A percentile compares a stretch with the other conserved stretches of the same genome.
phyloP scores from a whole-genome alignment of 1,284 basidiomycete species.

The Sanghuangporus sanghuang region DNA sequence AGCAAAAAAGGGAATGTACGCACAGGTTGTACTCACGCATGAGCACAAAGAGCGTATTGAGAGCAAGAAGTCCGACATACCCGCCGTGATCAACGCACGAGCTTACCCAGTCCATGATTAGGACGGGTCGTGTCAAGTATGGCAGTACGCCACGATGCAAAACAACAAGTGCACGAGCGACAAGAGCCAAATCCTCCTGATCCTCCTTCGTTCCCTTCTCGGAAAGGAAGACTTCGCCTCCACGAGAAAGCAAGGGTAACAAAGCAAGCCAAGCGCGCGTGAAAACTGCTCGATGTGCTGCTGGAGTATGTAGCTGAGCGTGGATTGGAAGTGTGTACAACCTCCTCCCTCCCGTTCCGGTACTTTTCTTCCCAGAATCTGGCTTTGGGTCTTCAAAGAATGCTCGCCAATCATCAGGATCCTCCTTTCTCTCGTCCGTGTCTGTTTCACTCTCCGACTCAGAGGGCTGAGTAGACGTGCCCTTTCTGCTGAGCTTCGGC shows the following conservation, averaged over 20 bases:
- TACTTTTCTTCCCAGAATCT: slow-evolving; percentile 27
- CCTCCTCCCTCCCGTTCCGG: slow-evolving; percentile 37
- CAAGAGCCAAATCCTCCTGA: slow-evolving; percentile 36
- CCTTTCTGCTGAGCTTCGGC: slow-evolving; percentile 46
- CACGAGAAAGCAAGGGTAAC: slow-evolving; percentile 51
- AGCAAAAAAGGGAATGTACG: slow-evolving; percentile 27
- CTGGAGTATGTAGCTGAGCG: slow-evolving; percentile 67
- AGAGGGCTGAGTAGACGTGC: slow-evolving; percentile 28
- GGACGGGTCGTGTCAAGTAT: slow-evolving; percentile 71
- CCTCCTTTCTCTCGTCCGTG: slow-evolving; percentile 39
- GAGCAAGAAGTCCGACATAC: slow-evolving; percentile 1
- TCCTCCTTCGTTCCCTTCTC: neutral
- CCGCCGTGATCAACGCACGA: slow-evolving; percentile 77
- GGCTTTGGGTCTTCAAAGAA: slow-evolving; percentile 64
- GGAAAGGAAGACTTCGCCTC: neutral
- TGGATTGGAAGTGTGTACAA: slow-evolving; percentile 64
- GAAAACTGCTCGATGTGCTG: slow-evolving; percentile 75
- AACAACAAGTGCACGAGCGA: slow-evolving; percentile 66
- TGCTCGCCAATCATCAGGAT: slow-evolving; percentile 58
- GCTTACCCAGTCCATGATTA: slow-evolving; percentile 94
- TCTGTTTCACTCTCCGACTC: slow-evolving; percentile 26
- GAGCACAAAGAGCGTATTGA: slow-evolving; percentile 64
- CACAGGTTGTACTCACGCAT: slow-evolving; percentile 94
- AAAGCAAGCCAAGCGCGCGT: slow-evolving; percentile 74
- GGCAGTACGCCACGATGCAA: slow-evolving; percentile 86